Base-by-base conservation (phyloP, 2,329 filamentous ascomycete species). In the Diplocarpon mali region DNA sequence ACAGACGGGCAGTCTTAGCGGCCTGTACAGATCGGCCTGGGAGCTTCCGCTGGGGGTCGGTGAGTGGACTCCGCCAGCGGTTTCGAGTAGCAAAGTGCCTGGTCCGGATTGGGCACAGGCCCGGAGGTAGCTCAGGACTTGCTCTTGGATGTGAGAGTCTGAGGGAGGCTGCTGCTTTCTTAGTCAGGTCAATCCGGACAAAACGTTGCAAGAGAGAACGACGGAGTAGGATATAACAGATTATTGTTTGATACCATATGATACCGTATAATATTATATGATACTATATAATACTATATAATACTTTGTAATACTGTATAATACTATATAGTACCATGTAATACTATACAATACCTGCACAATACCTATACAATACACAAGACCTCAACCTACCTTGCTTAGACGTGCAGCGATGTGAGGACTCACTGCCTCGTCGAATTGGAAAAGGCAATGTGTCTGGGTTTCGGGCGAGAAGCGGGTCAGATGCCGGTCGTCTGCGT, bases 21-120 rank as follows among this genome's bases (percentile, higher is more conserved):
- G 78, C 15, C 80, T 69, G 59, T 89, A 92, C 1, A 89, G 65
- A 57, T 93, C 85, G 2, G 80, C 85, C 58, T 93, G 86, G 0
- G 82, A 78, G 1, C 72, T 82, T 9, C 85, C 84, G 30, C 82
- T 85, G 1, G 85, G 86, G 0, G 76, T 76, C 0, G 86, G 86
- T 0, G 85, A 90, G 49, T 90, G 78, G 0, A 90, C 83, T 1
- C 86, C 86, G 1, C 85, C 86, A 1, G 86, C 85, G 1, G 86
- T 92, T 61, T 93, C 86, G 37, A 92, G 68, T 38, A 93, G 71
- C 1, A 84, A 65, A 63, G 80, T 76, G n/a, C 74, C 74, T 37
- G 66, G 60, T 4, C 65, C 64, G 2, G 54, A 53, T 15, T 60
- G 55, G 3, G 72, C 68, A 43, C 67, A 68, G n/a, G 64, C 53